Base-by-base conservation (phyloP, 2,329 filamentous ascomycete species). In the Hypoxylon sp. region DNA sequence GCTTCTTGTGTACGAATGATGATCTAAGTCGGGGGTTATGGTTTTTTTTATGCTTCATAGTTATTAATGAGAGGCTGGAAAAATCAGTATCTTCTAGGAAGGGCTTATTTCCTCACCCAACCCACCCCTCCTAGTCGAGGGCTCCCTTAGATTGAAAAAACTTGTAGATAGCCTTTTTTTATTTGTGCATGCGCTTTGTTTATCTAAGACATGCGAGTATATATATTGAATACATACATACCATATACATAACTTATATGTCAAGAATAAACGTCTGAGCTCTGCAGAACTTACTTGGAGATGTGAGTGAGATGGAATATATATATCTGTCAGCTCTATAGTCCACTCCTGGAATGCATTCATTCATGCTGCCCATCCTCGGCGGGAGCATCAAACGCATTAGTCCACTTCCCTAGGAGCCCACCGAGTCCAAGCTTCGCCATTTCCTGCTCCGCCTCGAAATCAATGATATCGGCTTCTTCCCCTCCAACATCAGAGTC, bases 191-290 rank as follows among this genome's bases (percentile, higher is more conserved):
- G 66, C 48, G 17, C 56, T 61, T 56, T 19, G 39, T 17, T 44
- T 44, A 44, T 11, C 39, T 2, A 17, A 47, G 47, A 54, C 57
- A 63, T 63, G 53, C 52, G 35, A 59, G 59, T 69, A 69, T 54
- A 69, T 69, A 69, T 69, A 69, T 55, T 50, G 33, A 64, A 62
- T 42, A 42, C 47, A 65, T 51, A 58, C 54, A 61, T 63, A 61
- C 29, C 29, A 31, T n/a, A 26, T 50, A 54, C 29, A 63, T 63
- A 63, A 13, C 33, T 53, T 26, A 44, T 35, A 60, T 58, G 3
- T 31, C 24, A 31, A 8, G 29, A 9, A 42, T 44, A 19, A 19
- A 22, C 39, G 3, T 4, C 17, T 11, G 6, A 1, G 17, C 3
- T 11, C 17, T 11, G 17, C 4, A 0, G 17, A 22, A 44, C 2